phyloP scores from a whole-genome alignment of 2,329 filamentous ascomycete genomes.

The Basipetospora chlamydospora region DNA sequence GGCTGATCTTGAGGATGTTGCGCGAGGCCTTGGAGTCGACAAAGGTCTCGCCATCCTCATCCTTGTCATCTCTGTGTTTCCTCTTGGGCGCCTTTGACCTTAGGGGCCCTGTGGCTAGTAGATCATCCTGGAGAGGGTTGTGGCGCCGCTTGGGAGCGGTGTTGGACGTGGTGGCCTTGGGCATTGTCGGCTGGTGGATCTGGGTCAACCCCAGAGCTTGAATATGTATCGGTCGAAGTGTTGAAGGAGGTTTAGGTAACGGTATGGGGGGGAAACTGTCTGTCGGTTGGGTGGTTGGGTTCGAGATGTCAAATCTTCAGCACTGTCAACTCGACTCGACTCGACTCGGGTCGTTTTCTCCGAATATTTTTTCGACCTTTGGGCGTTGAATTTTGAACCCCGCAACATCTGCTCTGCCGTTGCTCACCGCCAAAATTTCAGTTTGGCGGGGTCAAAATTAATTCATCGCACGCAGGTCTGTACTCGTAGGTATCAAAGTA shows the following conservation, averaged over 20 bases:
- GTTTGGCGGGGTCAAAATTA: conserved; percentile 1
- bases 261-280: no score
- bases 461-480: no score
- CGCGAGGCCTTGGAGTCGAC: conserved; percentile 79
- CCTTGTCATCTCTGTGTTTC: conserved; percentile 46
- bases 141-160: conserved; percentile 54
- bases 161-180: conserved; percentile 52
- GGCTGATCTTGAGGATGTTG: conserved; percentile 79
- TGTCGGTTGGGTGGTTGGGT: no score
- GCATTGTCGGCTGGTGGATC: conserved; percentile 40
- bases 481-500: neutral
- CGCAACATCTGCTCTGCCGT: neutral
- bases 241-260: no score
- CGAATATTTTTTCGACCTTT: no score
- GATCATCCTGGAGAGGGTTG: conserved; percentile 82
- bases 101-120: conserved; percentile 54
- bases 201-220: no score
- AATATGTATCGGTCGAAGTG: no score
- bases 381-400: conserved; percentile 1
- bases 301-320: no score
- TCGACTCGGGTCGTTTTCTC: no score
- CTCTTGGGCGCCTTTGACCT: conserved; percentile 62
- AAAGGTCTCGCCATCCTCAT: conserved; percentile 52
- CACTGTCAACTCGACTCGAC: no score
- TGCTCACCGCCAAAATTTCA: conserved; percentile 4